Conservation (phyloP, 331 rosid genomes). For the Acacia concinna region DNA sequence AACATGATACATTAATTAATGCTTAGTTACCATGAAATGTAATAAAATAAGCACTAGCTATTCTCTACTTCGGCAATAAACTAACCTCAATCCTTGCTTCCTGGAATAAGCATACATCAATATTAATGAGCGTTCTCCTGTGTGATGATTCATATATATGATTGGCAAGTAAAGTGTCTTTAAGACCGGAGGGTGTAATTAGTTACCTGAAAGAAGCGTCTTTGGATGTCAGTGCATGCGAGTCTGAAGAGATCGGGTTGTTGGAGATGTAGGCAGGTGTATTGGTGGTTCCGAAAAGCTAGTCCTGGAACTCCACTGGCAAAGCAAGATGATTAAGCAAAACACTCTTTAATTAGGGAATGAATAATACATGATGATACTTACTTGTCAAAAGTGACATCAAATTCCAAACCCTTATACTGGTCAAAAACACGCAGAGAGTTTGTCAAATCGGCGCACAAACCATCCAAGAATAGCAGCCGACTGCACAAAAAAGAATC, state of each 20-base stretch:
- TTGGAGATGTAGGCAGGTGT: slow-evolving; percentile 52
- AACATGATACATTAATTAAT: neutral
- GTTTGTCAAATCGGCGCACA: slow-evolving; percentile 46
- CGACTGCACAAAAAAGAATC: slow-evolving; percentile 35
- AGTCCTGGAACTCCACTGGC: slow-evolving; percentile 72
- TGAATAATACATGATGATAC: neutral
- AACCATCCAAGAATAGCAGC: slow-evolving; percentile 66
- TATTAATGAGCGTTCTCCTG: neutral
- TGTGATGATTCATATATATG: neutral
- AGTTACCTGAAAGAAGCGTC: slow-evolving; percentile 65
- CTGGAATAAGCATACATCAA: slow-evolving; percentile 35
- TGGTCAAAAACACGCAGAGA: slow-evolving; percentile 34
- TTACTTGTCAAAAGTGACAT: slow-evolving; percentile 52
- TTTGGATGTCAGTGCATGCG: slow-evolving; percentile 54
- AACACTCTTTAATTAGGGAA: neutral
- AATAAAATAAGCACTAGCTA: neutral
- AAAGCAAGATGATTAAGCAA: neutral
- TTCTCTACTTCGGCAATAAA: neutral
- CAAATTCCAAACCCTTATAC: slow-evolving; percentile 37
- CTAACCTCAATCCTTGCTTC: slow-evolving; percentile 87
- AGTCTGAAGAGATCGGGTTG: slow-evolving; percentile 55
- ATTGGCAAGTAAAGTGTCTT: neutral
- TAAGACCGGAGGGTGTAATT: no score
- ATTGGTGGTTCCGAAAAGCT: slow-evolving; percentile 56
- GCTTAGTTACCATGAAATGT: neutral